Evolutionary conservation across 805 yeast species (phyloP).

Genomic region (Kazachstania psychrophila): DNA sequence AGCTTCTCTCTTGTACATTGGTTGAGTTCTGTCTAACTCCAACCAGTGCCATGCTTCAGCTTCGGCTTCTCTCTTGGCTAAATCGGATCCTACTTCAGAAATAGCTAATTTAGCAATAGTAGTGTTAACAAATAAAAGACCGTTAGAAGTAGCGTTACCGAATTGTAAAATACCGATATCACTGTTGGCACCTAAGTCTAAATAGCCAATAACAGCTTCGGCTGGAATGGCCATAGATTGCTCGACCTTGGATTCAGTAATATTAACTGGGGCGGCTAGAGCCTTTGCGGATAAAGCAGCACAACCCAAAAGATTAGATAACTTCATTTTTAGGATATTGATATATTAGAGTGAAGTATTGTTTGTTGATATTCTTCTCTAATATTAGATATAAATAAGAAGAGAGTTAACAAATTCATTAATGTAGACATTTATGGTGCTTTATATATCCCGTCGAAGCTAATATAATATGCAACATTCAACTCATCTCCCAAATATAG

Average conservation of each 20-base stretch:
- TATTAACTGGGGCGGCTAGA: conserved; percentile 21
- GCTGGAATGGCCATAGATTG: conserved; percentile 15
- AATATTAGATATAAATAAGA: no score
- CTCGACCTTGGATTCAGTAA: conserved; percentile 5
- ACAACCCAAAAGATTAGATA: conserved; percentile 12
- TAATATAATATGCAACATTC: no score
- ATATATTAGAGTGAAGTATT: no score
- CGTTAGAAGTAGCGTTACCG: conserved; percentile 22
- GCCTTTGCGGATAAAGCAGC: conserved; percentile 7
- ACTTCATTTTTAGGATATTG: conserved; percentile 17
- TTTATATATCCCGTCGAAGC: background rate
- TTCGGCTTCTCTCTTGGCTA: conserved; percentile 25
- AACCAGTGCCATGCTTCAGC: conserved; percentile 28
- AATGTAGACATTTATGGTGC: background rate
- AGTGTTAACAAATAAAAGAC: conserved; percentile 26
- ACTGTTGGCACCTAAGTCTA: conserved; percentile 21
- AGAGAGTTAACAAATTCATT: background rate
- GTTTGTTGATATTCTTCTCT: no score
- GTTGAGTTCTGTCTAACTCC: conserved; percentile 18
- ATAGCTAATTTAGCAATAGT: conserved; percentile 23
- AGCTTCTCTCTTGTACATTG: conserved; percentile 24
- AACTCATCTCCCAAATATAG: no score
- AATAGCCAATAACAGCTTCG: conserved; percentile 26
- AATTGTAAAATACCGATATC: conserved; percentile 26
- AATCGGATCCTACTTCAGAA: conserved; percentile 6